Evolutionary conservation across 768 basidiomycete species (phyloP), one percentile per base, ranked within the genome.

Genomic region (Mycena olivaceomarginata): DNA sequence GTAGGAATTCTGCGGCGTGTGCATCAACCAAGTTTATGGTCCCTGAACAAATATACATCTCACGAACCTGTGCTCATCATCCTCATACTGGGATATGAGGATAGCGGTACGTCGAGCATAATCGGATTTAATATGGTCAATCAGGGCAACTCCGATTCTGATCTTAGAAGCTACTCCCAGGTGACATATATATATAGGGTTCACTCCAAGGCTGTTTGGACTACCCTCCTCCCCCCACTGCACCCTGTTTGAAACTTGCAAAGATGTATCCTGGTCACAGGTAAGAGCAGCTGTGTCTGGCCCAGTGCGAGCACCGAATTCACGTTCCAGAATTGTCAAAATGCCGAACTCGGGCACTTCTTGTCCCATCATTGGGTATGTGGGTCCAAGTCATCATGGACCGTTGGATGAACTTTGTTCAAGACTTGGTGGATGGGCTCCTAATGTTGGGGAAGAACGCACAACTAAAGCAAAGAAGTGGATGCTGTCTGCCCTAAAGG

Each of bases 401-500:
- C 12, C 16, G 31, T 57, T 31, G 12, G 18, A 13, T 40, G 15
- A 12, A 22, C 15, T 4, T 40, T 9, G 10, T 63, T n/a, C 11
- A 46, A 79, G 78, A 20, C n/a, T 43, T 25, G 78, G 78, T 6
- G 59, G 69, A 2, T 79, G 78, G 78, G 78, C 78, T 45, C 78
- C 78, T 16, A 43, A 79, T 16, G 56, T 46, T 18, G 75, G 75
- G 13, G 78, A 79, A 25, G 78, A 79, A 45, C 78, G 78, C n/a
- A 79, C 78, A 13, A 79, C 71, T 22, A 45, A n/a, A 15, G 83
- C 80, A 2, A 77, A 78, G 69, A 39, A 77, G 13, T 87, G 84
- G 83, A 80, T 87, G 46, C 40, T 82, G 1, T 57, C 81, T 37
- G 87, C 86, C 13, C 57, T 86, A 57, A 79, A 85, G 80, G 85